Conservation (phyloP, 345 rosid species). For the Lepidium didymum region DNA sequence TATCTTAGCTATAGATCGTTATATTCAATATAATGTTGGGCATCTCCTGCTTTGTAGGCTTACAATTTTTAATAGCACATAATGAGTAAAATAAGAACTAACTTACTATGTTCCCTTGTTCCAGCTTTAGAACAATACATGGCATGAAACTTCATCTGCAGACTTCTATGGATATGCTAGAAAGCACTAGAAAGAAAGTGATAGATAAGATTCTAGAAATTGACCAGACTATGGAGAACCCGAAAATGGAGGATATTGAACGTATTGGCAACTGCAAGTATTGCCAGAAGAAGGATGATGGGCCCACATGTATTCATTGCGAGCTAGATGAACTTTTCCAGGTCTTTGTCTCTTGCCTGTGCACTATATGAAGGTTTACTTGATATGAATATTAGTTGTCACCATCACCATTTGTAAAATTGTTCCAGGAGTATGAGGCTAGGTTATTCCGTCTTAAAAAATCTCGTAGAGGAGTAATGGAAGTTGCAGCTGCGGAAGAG, state of each 20-base stretch:
- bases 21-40: not conserved
- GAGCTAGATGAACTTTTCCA: constrained; percentile 78
- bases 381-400: not conserved
- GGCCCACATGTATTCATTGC: constrained; percentile 76
- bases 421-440: constrained; percentile 71
- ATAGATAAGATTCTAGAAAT: constrained; percentile 63
- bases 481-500: constrained; percentile 85
- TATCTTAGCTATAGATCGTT: not conserved
- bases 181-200: constrained; percentile 55
- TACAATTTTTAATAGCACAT: constrained; percentile 1
- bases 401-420: constrained; percentile 12
- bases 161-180: constrained; percentile 66
- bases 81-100: not conserved
- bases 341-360: constrained; percentile 37
- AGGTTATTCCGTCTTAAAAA: constrained; percentile 77
- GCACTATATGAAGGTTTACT: not conserved
- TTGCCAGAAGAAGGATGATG: constrained; percentile 64
- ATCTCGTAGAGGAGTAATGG: constrained; percentile 56
- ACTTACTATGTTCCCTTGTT: constrained; percentile 22
- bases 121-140: constrained; percentile 65
- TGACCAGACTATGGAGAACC: constrained; percentile 74
- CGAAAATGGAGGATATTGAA: constrained; percentile 68
- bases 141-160: constrained; percentile 81
- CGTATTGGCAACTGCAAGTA: constrained; percentile 61
- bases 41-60: not conserved